Evolutionary conservation across 2,329 filamentous ascomycete genomes (phyloP).

Genomic region (Beauveria brongniartii): DNA sequence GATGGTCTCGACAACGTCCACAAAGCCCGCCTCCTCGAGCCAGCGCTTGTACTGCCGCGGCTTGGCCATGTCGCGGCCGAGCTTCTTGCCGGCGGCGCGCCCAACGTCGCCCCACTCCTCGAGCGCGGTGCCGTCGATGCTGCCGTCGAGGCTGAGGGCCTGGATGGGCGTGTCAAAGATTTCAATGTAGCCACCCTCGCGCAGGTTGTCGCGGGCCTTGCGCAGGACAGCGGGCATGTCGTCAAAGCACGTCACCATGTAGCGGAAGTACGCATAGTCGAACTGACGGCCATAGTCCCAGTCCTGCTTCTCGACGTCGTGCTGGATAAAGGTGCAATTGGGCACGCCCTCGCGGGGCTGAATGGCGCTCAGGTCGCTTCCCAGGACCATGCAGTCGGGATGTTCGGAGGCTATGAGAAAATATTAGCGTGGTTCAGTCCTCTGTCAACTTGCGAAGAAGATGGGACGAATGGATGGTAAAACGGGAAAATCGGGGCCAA

Average conservation of each 20-base stretch:
- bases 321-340: slow-evolving; percentile 8
- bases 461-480: not conserved
- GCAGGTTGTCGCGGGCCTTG: slow-evolving; percentile 33
- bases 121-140: slow-evolving; percentile 4
- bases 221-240: slow-evolving; percentile 41
- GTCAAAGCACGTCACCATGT: slow-evolving; percentile 41
- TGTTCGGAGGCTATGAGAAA: not conserved
- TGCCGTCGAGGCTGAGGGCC: slow-evolving; percentile 15
- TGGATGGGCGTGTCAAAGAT: slow-evolving; percentile 23
- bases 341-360: slow-evolving; percentile 24
- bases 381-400: slow-evolving; percentile 5
- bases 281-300: slow-evolving; percentile 26
- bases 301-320: slow-evolving; percentile 9
- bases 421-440: not conserved
- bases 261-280: slow-evolving; percentile 46
- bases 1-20: slow-evolving; percentile 20
- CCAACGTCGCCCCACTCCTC: slow-evolving; percentile 16
- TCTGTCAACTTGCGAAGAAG: not conserved
- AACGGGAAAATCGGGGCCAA: not conserved
- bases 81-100: slow-evolving; percentile 11
- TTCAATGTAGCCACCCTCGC: slow-evolving; percentile 35
- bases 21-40: slow-evolving; percentile 26
- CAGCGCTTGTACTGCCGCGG: slow-evolving; percentile 18
- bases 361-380: slow-evolving; percentile 32
- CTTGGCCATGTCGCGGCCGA: slow-evolving; percentile 21